Base-by-base conservation (phyloP, 495 filamentous ascomycete genomes). In the Letharia lupina region DNA sequence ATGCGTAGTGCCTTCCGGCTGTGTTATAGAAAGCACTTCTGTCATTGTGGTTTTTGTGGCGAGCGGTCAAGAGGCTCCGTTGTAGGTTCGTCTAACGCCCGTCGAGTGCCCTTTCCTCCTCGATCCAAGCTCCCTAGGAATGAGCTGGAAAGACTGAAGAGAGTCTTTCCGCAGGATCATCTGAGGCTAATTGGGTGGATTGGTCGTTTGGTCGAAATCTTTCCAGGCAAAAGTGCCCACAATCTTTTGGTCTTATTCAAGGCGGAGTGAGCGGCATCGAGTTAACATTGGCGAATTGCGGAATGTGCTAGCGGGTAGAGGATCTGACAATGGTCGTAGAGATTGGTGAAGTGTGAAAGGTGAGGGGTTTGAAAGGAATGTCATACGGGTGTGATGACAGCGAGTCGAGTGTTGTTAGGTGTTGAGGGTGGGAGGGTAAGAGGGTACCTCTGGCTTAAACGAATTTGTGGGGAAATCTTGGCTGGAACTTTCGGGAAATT, bases 11-110 rank as follows among this genome's bases (percentile, higher is more conserved):
- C 73, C 73, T 68, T 81, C 76, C 39, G 70, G 62, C 62, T 66
- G 71, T 35, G 75, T 64, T 59, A 76, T 68, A 33, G 73, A 70
- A 40, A 82, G 71, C 64, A 83, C 70, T 64, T 80, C 75, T 60
- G 79, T 79, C 81, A 84, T 84, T 47, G 50, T 68, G 44, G 57
- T 33, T 39, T 28, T 11, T 18, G 41, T 37, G 37, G 50, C 39
- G 11, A 48, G 40, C 28, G 28, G 35, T 57, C 10, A 6, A 40
- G 16, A 57, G 13, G 11, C 35, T 47, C 15, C 37, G 35, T 66
- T 60, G 63, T 28, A n/a, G 52, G 42, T 54, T 11, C n/a, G 48
- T 13, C n/a, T 15, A 31, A 61, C 60, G 23, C 18, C 31, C 18
- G 28, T 66, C 45, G 33, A 61, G 28, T 48, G 6, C 44, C 31